These are phyloP conservation scores for Escallonia rubra DNA, from an alignment of 129 eudicot species.

Conservation along the genomic window DNA sequence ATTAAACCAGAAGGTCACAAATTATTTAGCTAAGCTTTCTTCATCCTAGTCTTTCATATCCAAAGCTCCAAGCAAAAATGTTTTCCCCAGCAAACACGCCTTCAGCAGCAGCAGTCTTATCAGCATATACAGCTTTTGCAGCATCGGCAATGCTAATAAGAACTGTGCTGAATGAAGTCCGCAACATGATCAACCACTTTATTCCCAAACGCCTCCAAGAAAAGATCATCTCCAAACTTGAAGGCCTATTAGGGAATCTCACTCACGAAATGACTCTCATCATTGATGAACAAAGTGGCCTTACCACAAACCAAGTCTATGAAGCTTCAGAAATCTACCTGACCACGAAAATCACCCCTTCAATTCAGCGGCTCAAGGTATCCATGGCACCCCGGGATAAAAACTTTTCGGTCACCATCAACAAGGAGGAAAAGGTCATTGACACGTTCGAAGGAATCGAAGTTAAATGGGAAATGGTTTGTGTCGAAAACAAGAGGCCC, in stretches of 20 bases:
- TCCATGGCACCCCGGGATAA: slow-evolving; percentile 10
- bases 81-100: slow-evolving; percentile 14
- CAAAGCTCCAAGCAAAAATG: slow-evolving; percentile 8
- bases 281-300: slow-evolving; percentile 25
- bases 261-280: slow-evolving; percentile 21
- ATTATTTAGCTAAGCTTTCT: not conserved
- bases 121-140: slow-evolving; percentile 31
- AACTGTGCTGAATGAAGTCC: slow-evolving; percentile 22
- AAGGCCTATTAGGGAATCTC: slow-evolving; percentile 14
- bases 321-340: slow-evolving; percentile 23
- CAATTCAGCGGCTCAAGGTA: slow-evolving; percentile 15
- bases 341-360: slow-evolving; percentile 11
- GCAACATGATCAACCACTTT: slow-evolving; percentile 17
- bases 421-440: slow-evolving; percentile 24
- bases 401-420: slow-evolving; percentile 11
- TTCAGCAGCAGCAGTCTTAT: slow-evolving; percentile 24
- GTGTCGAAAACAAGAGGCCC: slow-evolving; percentile 17
- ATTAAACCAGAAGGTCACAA: not conserved
- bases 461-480: slow-evolving; percentile 21
- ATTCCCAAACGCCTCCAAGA: slow-evolving; percentile 30
- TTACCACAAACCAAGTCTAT: slow-evolving; percentile 11
- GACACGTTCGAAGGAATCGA: slow-evolving; percentile 26
- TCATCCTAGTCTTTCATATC: not conserved
- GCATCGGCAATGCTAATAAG: slow-evolving; percentile 29
- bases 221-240: slow-evolving; percentile 18